Percentiles rank a stretch among this genome's conserved stretches.
These are phyloP conservation scores for Chrysanthemum lavandulifolium DNA, from an alignment of 129 eudicot species.

Conservation along the genomic window DNA sequence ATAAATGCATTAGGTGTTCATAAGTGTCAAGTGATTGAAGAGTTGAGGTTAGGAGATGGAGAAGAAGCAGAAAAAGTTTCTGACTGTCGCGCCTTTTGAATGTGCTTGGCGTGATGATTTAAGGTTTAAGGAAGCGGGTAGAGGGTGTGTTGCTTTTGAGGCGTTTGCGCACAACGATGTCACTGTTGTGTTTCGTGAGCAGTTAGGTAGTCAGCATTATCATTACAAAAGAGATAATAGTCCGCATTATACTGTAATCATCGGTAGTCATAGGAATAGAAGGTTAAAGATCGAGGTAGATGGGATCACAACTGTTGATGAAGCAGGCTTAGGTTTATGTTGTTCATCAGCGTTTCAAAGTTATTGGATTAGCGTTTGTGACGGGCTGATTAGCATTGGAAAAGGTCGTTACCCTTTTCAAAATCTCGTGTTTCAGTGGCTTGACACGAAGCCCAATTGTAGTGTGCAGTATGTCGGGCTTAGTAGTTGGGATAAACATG, in stretches of 20 bases:
- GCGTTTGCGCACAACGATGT: constrained; percentile 98
- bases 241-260: constrained; percentile 84
- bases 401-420: constrained; percentile 97
- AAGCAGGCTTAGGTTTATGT: constrained; percentile 73
- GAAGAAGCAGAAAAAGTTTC: constrained; percentile 68
- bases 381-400: constrained; percentile 90
- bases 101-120: constrained; percentile 93
- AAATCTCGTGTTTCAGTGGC: constrained; percentile 93
- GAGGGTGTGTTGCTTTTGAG: constrained; percentile 96
- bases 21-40: constrained; percentile 23
- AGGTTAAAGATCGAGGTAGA: constrained; percentile 79
- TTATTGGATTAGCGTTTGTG: constrained; percentile 93
- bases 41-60: constrained; percentile 39
- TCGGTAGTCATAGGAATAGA: constrained; percentile 87
- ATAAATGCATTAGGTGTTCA: neutral
- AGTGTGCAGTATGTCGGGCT: constrained; percentile 95
- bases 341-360: constrained; percentile 92
- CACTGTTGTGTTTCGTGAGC: constrained; percentile 87
- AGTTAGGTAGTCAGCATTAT: constrained; percentile 90
- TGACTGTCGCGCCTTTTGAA: constrained; percentile 94
- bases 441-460: constrained; percentile 84
- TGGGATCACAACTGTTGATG: constrained; percentile 89
- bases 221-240: constrained; percentile 91
- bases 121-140: constrained; percentile 89
- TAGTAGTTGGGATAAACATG: constrained; percentile 99